A percentile compares a stretch with the other conserved stretches of the same genome.
These are phyloP conservation scores for Penicillium sp. DNA, from an alignment of 2,329 filamentous ascomycete species.

Conservation along the genomic window DNA sequence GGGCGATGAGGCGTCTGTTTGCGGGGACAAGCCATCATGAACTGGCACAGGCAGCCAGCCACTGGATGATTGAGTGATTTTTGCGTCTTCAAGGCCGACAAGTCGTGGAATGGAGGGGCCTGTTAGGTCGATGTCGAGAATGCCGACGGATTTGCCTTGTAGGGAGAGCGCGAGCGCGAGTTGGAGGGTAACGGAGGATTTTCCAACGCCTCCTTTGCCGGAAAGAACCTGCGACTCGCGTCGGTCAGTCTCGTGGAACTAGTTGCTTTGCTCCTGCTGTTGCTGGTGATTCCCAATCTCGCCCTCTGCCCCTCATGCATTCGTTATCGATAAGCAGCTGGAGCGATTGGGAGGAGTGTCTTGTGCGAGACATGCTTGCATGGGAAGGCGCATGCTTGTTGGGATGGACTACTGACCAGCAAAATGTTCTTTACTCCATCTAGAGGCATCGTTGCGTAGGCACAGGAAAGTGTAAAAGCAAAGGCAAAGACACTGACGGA, in stretches of 20 bases:
- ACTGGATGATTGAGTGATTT: slow-evolving; percentile 86
- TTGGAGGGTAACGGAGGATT: slow-evolving; percentile 96
- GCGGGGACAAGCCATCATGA: slow-evolving; percentile 59
- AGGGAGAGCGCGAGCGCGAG: slow-evolving; percentile 86
- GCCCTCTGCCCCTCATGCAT: slow-evolving; percentile 5
- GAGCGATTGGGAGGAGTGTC: slow-evolving; percentile 20
- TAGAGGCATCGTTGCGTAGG: slow-evolving; percentile 41
- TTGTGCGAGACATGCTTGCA: slow-evolving; percentile 17
- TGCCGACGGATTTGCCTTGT: slow-evolving; percentile 84
- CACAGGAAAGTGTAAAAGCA: slow-evolving; percentile 1
- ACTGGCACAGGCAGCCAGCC: slow-evolving; percentile 92
- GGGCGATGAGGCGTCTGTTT: slow-evolving; percentile 21
- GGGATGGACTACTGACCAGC: slow-evolving; percentile 37
- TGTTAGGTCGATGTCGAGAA: slow-evolving; percentile 94
- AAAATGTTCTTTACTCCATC: slow-evolving; percentile 50
- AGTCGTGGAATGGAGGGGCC: slow-evolving; percentile 95
- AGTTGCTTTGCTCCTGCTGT: not conserved
- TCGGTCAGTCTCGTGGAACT: slow-evolving; percentile 1
- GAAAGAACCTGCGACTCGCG: slow-evolving; percentile 69
- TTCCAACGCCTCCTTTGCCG: slow-evolving; percentile 96
- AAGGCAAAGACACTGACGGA: slow-evolving; percentile 7
- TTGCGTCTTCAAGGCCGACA: slow-evolving; percentile 84
- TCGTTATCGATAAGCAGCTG: slow-evolving; percentile 47
- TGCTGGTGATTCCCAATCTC: not conserved
- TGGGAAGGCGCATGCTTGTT: not conserved